phyloP scores from a whole-genome alignment of 208 protist genomes.

The Trypanosoma cruzi region DNA sequence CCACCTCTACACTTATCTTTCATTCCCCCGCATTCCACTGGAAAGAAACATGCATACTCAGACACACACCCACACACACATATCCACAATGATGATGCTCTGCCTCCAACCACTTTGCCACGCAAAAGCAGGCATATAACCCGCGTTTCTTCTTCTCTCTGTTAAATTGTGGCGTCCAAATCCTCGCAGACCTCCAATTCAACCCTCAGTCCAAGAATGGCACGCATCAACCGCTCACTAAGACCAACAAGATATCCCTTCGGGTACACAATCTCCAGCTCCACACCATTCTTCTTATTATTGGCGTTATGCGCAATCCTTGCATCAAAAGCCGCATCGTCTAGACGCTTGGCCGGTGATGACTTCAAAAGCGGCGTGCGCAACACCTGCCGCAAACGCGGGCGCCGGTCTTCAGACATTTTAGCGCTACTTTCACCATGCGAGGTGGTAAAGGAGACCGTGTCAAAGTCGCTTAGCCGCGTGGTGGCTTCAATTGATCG shows the following conservation, averaged over 20 bases:
- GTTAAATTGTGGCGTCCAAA: slow-evolving; percentile 40
- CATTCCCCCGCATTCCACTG: not conserved
- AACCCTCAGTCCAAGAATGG: slow-evolving; percentile 60
- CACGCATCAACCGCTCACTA: slow-evolving; percentile 54
- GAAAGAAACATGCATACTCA: not conserved
- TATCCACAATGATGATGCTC: not conserved
- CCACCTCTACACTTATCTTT: not conserved
- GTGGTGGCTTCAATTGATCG: not conserved
- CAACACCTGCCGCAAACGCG: not conserved
- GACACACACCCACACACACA: too few species aligned
- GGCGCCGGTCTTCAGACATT: not conserved
- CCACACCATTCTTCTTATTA: slow-evolving; percentile 11
- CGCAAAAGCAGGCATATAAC: not conserved
- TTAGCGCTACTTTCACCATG: not conserved
- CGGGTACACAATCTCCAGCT: slow-evolving; percentile 50
- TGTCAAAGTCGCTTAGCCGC: not conserved
- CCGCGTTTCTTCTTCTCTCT: not conserved
- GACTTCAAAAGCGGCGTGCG: not conserved
- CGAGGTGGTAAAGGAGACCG: not conserved
- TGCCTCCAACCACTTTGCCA: not conserved
- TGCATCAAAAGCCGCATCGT: not conserved
- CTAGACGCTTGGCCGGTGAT: slow-evolving; percentile 16
- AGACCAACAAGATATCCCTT: slow-evolving; percentile 67
- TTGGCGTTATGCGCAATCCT: not conserved
- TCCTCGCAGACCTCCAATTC: slow-evolving; percentile 82